Percentiles rank a stretch among this genome's conserved stretches.
These are phyloP conservation scores for Nothophaeocryptopus gaeumannii DNA, from an alignment of 2,329 filamentous ascomycete genomes.

Conservation along the genomic window DNA sequence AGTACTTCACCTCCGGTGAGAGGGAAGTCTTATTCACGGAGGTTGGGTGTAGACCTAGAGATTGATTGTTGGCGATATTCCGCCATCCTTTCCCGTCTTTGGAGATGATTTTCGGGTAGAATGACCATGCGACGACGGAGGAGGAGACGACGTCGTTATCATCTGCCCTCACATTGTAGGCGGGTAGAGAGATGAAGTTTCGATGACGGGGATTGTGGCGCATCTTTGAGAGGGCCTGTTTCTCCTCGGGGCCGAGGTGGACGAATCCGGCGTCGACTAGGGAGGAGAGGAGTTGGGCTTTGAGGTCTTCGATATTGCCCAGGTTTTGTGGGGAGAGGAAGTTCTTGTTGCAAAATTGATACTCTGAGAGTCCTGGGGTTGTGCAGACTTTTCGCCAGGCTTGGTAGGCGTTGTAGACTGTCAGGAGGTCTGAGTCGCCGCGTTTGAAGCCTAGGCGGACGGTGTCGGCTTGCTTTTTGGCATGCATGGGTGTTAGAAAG, in stretches of 20 bases:
- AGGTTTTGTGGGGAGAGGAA: constrained; percentile 87
- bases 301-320: constrained; percentile 90
- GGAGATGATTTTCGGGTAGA: constrained; percentile 89
- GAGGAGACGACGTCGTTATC: constrained; percentile 75
- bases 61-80: constrained; percentile 90
- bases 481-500: constrained; percentile 82
- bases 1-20: constrained; percentile 60
- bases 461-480: constrained; percentile 76
- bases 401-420: constrained; percentile 88
- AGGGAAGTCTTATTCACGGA: constrained; percentile 75
- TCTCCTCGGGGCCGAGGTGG: constrained; percentile 69
- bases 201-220: constrained; percentile 64
- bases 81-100: constrained; percentile 83
- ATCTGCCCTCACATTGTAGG: constrained; percentile 70
- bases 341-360: constrained; percentile 90
- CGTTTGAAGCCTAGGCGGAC: constrained; percentile 75
- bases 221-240: constrained; percentile 63
- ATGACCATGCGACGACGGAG: constrained; percentile 86
- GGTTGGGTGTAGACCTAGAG: constrained; percentile 79
- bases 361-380: constrained; percentile 68
- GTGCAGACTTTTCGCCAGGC: constrained; percentile 83
- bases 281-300: constrained; percentile 81
- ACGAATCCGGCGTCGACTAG: constrained; percentile 84
- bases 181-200: constrained; percentile 79
- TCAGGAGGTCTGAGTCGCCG: constrained; percentile 86